Evolutionary conservation across 2,329 filamentous ascomycete species (phyloP).

Genomic region (Trichoderma citrinoviride): DNA sequence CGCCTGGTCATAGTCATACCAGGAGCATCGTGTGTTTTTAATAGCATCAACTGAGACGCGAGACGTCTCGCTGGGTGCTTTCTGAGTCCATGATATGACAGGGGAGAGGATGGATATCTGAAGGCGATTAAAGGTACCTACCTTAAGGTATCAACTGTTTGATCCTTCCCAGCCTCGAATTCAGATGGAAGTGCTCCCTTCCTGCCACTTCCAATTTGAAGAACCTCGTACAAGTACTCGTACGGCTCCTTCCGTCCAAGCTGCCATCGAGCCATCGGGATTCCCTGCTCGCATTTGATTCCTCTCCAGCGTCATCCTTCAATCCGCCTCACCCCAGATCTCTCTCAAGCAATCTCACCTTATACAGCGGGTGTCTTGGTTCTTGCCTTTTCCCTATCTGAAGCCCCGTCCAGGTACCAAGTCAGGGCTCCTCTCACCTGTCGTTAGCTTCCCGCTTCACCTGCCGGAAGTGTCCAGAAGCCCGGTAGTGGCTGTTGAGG

Average conservation of each 20-base stretch:
- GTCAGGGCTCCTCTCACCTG: not conserved
- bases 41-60: not conserved
- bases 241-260: not conserved
- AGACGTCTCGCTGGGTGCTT: not conserved
- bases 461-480: conserved; percentile 1
- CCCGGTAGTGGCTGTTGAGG: conserved; percentile 5
- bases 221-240: not conserved
- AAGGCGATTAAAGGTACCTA: no score
- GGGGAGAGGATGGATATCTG: no score
- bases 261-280: not conserved
- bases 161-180: no score
- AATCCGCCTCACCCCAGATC: not conserved
- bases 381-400: not conserved
- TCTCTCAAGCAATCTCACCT: not conserved
- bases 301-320: not conserved
- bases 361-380: no score
- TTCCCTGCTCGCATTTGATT: not conserved
- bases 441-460: not conserved
- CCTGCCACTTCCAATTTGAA: no score
- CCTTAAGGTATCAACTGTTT: no score
- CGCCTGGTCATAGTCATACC: not conserved
- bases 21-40: no score
- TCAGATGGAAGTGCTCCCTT: no score
- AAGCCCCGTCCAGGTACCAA: not conserved
- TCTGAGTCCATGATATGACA: no score